Conservation (phyloP, 176 grass and related monocot species). For the Avena eriantha region DNA sequence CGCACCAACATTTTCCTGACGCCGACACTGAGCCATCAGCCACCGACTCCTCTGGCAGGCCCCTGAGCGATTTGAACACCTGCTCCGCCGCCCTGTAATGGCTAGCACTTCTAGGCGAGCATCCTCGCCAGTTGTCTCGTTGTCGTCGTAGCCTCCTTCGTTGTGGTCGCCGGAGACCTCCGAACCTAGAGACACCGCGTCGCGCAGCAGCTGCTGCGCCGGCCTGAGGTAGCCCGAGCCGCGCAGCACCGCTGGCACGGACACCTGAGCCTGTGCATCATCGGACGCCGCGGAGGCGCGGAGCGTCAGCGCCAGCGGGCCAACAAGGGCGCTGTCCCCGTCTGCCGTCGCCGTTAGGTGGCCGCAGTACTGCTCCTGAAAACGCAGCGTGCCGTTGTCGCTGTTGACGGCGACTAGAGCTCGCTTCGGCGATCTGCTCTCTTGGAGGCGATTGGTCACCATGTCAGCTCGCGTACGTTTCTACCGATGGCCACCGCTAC, state of each 20-base stretch:
- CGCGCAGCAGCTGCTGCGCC: constrained; percentile 75
- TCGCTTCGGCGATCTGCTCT: constrained; percentile 38
- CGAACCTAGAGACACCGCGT: constrained; percentile 59
- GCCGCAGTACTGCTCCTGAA: constrained; percentile 4
- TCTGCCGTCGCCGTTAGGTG: background rate
- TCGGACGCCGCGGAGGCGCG: too few relatives aligned
- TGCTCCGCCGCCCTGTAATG: constrained; percentile 54
- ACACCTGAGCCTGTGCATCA: background rate
- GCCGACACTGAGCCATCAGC: too few relatives aligned
- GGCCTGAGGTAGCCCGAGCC: constrained; percentile 70
- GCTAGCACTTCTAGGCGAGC: background rate
- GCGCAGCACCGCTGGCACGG: constrained; percentile 38
- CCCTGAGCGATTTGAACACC: constrained; percentile 75
- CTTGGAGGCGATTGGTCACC: constrained; percentile 36
- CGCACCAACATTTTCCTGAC: too few relatives aligned
- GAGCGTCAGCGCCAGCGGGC: too few relatives aligned
- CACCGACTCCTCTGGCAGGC: constrained; percentile 79
- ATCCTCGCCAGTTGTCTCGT: background rate
- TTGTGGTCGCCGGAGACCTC: constrained; percentile 36
- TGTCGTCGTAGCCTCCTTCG: constrained; percentile 13
- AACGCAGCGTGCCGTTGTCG: constrained; percentile 28
- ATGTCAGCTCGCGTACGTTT: constrained; percentile 10
- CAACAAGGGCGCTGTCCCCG: background rate
- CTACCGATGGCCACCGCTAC: background rate
- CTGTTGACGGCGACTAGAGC: constrained; percentile 20